Conservation (phyloP, 306 rosid genomes). For the Nissolia schottii region DNA sequence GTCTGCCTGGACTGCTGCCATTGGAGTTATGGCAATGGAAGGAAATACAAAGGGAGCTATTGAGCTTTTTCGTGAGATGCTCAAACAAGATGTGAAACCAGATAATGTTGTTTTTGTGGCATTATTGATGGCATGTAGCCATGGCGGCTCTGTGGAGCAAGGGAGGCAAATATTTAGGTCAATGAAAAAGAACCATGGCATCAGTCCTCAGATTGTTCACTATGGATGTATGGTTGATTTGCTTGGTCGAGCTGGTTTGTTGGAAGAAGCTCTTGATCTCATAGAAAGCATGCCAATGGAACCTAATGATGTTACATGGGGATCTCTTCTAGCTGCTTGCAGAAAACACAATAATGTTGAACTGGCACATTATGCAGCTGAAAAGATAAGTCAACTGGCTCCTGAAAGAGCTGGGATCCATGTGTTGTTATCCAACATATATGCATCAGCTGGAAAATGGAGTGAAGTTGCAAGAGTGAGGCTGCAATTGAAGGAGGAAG, state of each 20-base stretch:
- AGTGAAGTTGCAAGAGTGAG: conserved; percentile 78
- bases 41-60: conserved; percentile 60
- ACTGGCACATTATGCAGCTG: conserved; percentile 60
- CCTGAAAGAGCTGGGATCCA: conserved; percentile 52
- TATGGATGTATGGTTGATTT: conserved; percentile 87
- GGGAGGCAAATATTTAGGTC: conserved; percentile 51
- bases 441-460: conserved; percentile 80
- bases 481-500: conserved; percentile 58
- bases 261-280: conserved; percentile 63
- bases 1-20: conserved; percentile 79
- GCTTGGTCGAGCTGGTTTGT: conserved; percentile 60
- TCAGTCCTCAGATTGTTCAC: conserved; percentile 57
- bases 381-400: conserved; percentile 39
- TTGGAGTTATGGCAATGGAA: conserved; percentile 74
- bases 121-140: conserved; percentile 67
- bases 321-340: conserved; percentile 74
- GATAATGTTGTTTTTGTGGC: conserved; percentile 67
- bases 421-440: conserved; percentile 68
- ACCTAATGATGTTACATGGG: conserved; percentile 74
- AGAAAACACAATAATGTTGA: conserved; percentile 52
- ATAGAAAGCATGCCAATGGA: conserved; percentile 70
- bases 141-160: conserved; percentile 58
- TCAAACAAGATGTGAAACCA: conserved; percentile 51
- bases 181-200: conserved; percentile 47
- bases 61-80: conserved; percentile 59